Evolutionary conservation across 2,329 filamentous ascomycete species (phyloP).

Genomic region (Colletotrichum zoysiae): DNA sequence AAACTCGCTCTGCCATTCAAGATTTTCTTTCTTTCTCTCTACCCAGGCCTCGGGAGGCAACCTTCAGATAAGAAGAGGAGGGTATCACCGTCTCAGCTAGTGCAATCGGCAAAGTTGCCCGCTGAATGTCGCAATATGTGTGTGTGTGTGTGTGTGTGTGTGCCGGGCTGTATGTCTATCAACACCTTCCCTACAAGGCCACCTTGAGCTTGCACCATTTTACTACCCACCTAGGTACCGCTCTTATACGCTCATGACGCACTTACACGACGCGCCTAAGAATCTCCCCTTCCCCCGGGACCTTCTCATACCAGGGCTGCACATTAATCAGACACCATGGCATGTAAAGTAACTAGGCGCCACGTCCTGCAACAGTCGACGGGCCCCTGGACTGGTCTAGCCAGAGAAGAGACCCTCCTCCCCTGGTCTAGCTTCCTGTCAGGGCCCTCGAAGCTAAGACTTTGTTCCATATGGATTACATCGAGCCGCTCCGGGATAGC

Average conservation of each 20-base stretch:
- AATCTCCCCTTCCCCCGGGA: slow-evolving; percentile 1
- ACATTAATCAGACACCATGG: slow-evolving; percentile 8
- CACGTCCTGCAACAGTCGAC: slow-evolving; percentile 28
- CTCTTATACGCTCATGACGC: slow-evolving; percentile 17
- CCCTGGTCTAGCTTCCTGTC: neutral
- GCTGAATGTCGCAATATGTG: slow-evolving; percentile 11
- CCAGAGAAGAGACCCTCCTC: neutral
- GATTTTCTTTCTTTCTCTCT: neutral
- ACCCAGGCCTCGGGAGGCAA: neutral
- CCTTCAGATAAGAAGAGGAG: slow-evolving; percentile 15
- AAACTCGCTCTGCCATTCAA: neutral
- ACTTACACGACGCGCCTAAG: slow-evolving; percentile 9
- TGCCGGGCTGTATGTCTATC: slow-evolving; percentile 4
- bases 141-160: neutral
- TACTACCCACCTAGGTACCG: too few species aligned
- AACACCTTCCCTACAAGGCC: slow-evolving; percentile 21
- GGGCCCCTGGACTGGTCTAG: slow-evolving; percentile 13
- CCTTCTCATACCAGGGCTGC: slow-evolving; percentile 24
- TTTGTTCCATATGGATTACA: slow-evolving; percentile 3
- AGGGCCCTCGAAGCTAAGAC: neutral
- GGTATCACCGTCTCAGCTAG: neutral
- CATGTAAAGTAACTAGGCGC: slow-evolving; percentile 35
- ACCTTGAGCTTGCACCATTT: slow-evolving; percentile 8
- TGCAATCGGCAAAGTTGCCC: neutral
- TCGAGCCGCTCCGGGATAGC: slow-evolving; percentile 18